Conservation (phyloP, 2,329 filamentous ascomycete genomes). For the Aspergillus sp. region DNA sequence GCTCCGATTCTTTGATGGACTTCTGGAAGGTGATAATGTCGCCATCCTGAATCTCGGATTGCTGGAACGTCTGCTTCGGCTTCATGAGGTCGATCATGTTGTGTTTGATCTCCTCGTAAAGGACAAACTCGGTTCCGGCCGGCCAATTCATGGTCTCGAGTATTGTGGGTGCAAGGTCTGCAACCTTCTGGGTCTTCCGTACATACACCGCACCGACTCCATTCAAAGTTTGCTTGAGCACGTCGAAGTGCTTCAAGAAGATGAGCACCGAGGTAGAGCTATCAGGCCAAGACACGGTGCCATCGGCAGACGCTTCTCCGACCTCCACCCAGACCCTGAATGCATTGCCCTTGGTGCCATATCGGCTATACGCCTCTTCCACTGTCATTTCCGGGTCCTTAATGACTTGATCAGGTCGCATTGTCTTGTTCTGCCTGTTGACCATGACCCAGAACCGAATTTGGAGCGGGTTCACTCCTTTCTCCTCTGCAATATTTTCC, state of each 20-base stretch:
- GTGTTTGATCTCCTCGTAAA: conserved; percentile 98
- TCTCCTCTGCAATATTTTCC: conserved; percentile 67
- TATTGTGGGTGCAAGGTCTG: conserved; percentile 77
- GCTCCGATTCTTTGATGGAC: conserved; percentile 46
- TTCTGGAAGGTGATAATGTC: conserved; percentile 96
- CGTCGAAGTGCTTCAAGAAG: conserved; percentile 90
- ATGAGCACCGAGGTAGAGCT: conserved; percentile 67
- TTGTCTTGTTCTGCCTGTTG: conserved; percentile 95
- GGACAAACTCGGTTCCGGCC: conserved; percentile 66
- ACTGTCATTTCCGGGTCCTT: conserved; percentile 73
- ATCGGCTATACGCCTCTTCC: conserved; percentile 70
- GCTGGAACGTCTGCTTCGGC: conserved; percentile 80
- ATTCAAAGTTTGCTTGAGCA: conserved; percentile 68
- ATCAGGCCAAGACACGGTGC: conserved; percentile 67
- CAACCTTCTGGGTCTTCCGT: conserved; percentile 80
- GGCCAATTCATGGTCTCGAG: conserved; percentile 83
- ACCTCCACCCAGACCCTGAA: conserved; percentile 88
- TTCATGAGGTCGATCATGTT: conserved; percentile 97
- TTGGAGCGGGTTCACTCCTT: conserved; percentile 65
- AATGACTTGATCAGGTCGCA: conserved; percentile 84
- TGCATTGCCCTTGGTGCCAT: conserved; percentile 64
- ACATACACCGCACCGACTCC: conserved; percentile 86
- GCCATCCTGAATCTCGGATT: conserved; percentile 93
- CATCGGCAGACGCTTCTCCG: conserved; percentile 67
- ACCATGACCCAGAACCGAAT: conserved; percentile 96